Base-by-base conservation (phyloP, 345 rosid genomes). In the Crucihimalaya himalaica region DNA sequence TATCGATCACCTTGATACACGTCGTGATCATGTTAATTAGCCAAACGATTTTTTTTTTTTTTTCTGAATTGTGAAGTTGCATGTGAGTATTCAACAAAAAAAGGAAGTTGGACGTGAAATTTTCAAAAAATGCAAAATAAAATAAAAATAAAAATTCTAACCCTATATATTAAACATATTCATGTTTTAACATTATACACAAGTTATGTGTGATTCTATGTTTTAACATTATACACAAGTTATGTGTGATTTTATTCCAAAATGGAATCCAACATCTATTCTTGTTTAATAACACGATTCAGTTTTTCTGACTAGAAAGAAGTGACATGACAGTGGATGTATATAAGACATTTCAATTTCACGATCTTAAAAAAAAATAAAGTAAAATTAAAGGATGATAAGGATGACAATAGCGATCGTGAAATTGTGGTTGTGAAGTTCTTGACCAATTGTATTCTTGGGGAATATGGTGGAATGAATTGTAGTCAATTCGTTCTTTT, bases 401-500 rank as follows among this genome's bases (percentile, higher is more conserved):
- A 42, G 25, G 5, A 25, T n/a, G n/a, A 63, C 53, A 27, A 27
- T 14, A 20, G 15, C 45, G 7, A 65, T 48, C 11, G 28, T 46
- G 45, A 64, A 47, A 19, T 47, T 58, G 73, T 45, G 35, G 21
- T 31, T n/a, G 13, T 57, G 55, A 58, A 70, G 65, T 57, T 58
- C 40, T 70, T 34, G 57, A 59, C 58, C 42, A 59, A 19, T 34
- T 25, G 23, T 70, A 57, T 63, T 57, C 66, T 45, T 32, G 2
- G 45, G 48, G 74, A 59, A 57, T 70, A n/a, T 45, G 23, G 32
- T 57, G 55, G 65, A 70, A 70, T n/a, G 66, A 58, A 45, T 58
- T 48, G n/a, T 14, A 71, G 68, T 61, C 75, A 71, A 50, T 13
- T 60, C 59, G 58, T 6, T 70, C 74, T 59, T 70, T 47, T 59